phyloP scores from a whole-genome alignment of 2,329 filamentous ascomycete species.

The Penicillium fuscoglaucum region DNA sequence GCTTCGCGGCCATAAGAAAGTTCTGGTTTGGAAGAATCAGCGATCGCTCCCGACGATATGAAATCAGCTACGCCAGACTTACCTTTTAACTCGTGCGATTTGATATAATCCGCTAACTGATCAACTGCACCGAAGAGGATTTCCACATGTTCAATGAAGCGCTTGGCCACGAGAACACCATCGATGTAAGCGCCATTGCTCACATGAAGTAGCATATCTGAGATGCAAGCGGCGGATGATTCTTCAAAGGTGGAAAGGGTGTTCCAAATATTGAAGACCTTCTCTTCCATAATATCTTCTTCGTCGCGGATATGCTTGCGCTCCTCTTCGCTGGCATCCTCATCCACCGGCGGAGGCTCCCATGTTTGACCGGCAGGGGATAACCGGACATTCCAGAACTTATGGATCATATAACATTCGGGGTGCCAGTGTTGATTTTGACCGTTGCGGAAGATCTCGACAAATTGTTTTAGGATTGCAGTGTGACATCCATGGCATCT shows the following conservation, averaged over 20 bases:
- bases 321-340: conserved; percentile 64
- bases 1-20: conserved; percentile 91
- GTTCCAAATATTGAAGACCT: conserved; percentile 98
- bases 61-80: conserved; percentile 32
- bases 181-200: conserved; percentile 97
- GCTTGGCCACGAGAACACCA: conserved; percentile 89
- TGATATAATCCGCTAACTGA: conserved; percentile 73
- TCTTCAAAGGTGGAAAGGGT: conserved; percentile 96
- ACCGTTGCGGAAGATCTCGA: conserved; percentile 96
- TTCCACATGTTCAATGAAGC: conserved; percentile 95
- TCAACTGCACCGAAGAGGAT: conserved; percentile 88
- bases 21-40: conserved; percentile 50
- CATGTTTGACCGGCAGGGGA: conserved; percentile 59
- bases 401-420: conserved; percentile 99
- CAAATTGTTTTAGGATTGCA: conserved; percentile 96
- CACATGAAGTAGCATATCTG: conserved; percentile 97
- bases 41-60: conserved; percentile 24
- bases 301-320: conserved; percentile 76
- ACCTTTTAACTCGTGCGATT: conserved; percentile 72
- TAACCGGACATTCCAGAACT: conserved; percentile 97
- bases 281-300: conserved; percentile 95
- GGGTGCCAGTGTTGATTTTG: conserved; percentile 99
- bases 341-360: conserved; percentile 48
- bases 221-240: conserved; percentile 95
- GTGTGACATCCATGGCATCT: conserved; percentile 96